Base-by-base conservation (phyloP, 2,329 filamentous ascomycete genomes). In the Trichoderma atroviride region DNA sequence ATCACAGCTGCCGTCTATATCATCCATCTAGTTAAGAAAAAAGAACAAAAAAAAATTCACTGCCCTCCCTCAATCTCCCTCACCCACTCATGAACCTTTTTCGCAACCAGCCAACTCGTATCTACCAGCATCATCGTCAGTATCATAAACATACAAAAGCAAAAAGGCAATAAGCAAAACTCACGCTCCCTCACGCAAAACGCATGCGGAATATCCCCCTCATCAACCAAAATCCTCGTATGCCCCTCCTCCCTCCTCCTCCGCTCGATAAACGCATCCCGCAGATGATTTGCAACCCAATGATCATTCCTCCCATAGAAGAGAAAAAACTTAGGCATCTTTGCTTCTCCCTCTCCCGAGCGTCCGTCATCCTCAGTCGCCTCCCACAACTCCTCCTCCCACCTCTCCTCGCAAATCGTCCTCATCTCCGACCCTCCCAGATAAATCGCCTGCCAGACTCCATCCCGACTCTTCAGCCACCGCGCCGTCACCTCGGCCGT, bases 351-450 rank as follows among this genome's bases (percentile, higher is more conserved):
- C 9, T 58, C 56, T 0, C 24, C 52, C n/a, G 9, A 4, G 67
- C 57, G 19, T 33, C 71, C 22, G 16, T 55, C n/a, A 19, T 70
- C 69, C 2, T 71, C 74, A 16, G 71, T 73, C 0, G 74, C 76
- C 61, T 85, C 86, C 87, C 88, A 91, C 31, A 91, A 78, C 71
- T 86, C 85, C 27, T 86, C 83, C 11, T 83, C 83, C 89, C 89
- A 91, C 61, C 74, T 78, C 69, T 90, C 88, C 73, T 88, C 85
- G 1, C 80, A 79, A 69, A 91, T 90, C 11, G 79, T 81, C n/a
- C 78, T 75, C 80, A 91, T 84, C 80, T 91, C 89, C 67, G 89
- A 86, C 72, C 83, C 80, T 2, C 84, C 89, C 74, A 91, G 80
- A 72, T 86, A 82, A 70, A 91, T 78, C 10, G 87, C 83, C 79